Evolutionary conservation across 352 stramenopile species (phyloP).

Genomic region (Pythium monospermum): DNA sequence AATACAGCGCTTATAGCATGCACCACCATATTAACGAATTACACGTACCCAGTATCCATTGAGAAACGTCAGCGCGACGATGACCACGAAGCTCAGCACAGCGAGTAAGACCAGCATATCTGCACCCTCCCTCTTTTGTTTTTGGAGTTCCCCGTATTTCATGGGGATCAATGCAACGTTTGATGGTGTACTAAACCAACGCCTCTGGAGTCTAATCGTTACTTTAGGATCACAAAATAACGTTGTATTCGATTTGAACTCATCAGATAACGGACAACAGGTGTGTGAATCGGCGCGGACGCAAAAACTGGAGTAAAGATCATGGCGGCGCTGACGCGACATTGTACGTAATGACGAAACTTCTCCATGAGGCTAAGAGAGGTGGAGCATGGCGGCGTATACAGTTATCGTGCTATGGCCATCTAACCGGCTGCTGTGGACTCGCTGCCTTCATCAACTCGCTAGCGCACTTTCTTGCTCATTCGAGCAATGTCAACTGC

Average conservation of each 20-base stretch:
- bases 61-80: slow-evolving; percentile 82
- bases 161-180: slow-evolving; percentile 10
- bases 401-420: too few species aligned
- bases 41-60: slow-evolving; percentile 81
- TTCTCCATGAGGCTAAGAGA: too few species aligned
- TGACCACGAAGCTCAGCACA: slow-evolving; percentile 79
- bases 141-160: slow-evolving; percentile 8
- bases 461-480: slow-evolving; percentile 71
- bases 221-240: slow-evolving; percentile 13
- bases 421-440: too few species aligned
- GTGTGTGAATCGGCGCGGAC: slow-evolving; percentile 12
- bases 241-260: slow-evolving; percentile 10
- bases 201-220: slow-evolving; percentile 2
- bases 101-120: slow-evolving; percentile 69
- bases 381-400: too few species aligned
- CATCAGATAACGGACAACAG: slow-evolving; percentile 9
- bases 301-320: background rate
- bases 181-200: background rate
- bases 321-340: slow-evolving; percentile 39
- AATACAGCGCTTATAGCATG: background rate
- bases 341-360: slow-evolving; percentile 53
- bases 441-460: background rate
- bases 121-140: background rate
- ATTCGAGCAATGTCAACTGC: slow-evolving; percentile 80
- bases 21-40: too few species aligned